Conservation (phyloP, 176 grass and related monocot species). For the Phyllostachys edulis region DNA sequence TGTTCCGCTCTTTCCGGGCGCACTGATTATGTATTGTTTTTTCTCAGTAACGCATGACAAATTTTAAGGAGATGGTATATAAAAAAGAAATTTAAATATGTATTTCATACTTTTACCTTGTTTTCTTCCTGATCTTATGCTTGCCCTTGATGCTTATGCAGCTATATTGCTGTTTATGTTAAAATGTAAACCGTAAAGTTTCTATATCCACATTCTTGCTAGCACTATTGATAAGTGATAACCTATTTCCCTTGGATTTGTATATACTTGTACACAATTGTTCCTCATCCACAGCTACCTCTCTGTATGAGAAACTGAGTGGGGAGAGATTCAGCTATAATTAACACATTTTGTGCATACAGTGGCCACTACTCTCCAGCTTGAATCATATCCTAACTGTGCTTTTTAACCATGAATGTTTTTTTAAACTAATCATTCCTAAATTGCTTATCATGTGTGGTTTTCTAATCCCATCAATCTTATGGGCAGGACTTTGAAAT, state of each 20-base stretch:
- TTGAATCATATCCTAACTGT: conserved; percentile 15
- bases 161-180: neutral
- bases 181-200: neutral
- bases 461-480: conserved; percentile 29
- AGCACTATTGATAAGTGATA: neutral
- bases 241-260: neutral
- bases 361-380: neutral
- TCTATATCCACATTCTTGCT: neutral
- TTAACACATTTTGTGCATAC: neutral
- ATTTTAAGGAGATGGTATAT: neutral
- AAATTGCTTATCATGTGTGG: neutral
- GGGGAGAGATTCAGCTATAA: neutral
- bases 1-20: neutral
- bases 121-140: conserved; percentile 8
- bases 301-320: neutral
- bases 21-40: neutral
- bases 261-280: neutral
- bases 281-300: neutral
- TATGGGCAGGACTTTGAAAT: conserved; percentile 70
- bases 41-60: neutral
- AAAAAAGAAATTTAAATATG: neutral
- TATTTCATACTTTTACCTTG: conserved; percentile 6
- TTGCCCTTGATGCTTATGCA: neutral
- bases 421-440: conserved; percentile 1
- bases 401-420: neutral